Percentiles rank a stretch among this genome's conserved stretches.
phyloP scores from a whole-genome alignment of 2,329 filamentous ascomycete species.

The Pseudogymnoascus sp. region DNA sequence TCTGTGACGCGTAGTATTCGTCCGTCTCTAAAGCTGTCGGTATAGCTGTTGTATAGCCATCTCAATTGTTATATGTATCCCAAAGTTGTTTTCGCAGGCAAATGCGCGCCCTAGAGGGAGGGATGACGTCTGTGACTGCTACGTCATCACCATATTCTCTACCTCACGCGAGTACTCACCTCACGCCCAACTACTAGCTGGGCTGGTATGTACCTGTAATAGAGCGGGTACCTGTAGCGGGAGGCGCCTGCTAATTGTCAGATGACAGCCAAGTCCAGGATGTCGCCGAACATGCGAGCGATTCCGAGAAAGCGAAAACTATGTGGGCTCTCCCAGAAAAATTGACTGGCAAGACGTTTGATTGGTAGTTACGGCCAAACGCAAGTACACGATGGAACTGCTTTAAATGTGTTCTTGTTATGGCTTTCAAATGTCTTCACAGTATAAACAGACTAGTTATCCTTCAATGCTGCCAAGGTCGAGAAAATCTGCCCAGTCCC shows the following conservation, averaged over 20 bases:
- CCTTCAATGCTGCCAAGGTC: neutral
- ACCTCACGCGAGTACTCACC: too few species aligned
- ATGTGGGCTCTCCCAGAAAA: constrained; percentile 15
- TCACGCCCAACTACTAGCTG: neutral
- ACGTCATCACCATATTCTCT: neutral
- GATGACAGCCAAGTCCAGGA: constrained; percentile 13
- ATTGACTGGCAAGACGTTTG: constrained; percentile 15
- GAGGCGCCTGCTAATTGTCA: too few species aligned
- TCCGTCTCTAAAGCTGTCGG: neutral
- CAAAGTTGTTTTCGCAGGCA: neutral
- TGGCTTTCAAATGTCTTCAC: too few species aligned
- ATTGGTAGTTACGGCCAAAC: neutral
- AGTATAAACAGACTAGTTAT: neutral
- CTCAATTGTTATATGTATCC: too few species aligned
- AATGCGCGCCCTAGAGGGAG: neutral
- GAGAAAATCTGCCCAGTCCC: neutral
- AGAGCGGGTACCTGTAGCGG: too few species aligned
- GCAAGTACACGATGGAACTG: neutral
- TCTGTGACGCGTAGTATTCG: neutral
- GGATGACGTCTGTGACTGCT: neutral
- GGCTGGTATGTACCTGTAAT: too few species aligned
- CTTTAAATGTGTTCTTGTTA: too few species aligned
- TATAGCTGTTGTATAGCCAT: neutral
- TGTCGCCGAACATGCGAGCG: neutral
- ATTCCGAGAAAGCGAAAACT: neutral